phyloP scores from a whole-genome alignment of 768 basidiomycete species.

The Boletus pseudopeckii region DNA sequence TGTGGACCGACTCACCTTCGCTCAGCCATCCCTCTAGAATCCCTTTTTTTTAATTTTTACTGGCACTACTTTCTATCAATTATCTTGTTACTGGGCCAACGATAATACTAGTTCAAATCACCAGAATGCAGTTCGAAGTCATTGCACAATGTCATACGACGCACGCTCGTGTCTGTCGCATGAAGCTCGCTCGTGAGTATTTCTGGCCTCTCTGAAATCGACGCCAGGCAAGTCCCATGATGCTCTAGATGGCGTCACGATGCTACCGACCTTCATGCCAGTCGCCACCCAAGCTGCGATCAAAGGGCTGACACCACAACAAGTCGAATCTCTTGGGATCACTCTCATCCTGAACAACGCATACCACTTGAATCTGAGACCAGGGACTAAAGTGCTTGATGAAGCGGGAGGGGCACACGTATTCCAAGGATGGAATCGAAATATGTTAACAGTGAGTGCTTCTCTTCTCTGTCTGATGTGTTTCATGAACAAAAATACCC shows the following conservation, averaged over 20 bases:
- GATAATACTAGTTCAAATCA: too few relatives aligned
- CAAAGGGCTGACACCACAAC: conserved; percentile 84
- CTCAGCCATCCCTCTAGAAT: not conserved
- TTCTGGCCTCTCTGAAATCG: not conserved
- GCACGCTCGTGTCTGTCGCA: conserved; percentile 76
- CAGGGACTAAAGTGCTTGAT: conserved; percentile 69
- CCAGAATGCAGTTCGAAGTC: conserved; percentile 73
- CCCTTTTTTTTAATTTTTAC: not conserved
- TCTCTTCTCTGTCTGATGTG: not conserved
- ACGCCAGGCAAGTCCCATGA: not conserved
- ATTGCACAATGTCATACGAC: conserved; percentile 81
- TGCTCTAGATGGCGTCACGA: conserved; percentile 67
- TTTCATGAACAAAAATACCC: not conserved
- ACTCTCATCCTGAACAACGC: conserved; percentile 88
- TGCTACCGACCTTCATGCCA: conserved; percentile 91
- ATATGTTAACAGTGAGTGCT: conserved; percentile 70
- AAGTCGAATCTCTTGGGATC: conserved; percentile 77
- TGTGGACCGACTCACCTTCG: not conserved
- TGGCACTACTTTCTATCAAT: not conserved
- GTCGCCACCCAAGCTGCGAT: conserved; percentile 91
- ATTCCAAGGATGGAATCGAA: conserved; percentile 86
- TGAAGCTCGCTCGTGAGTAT: conserved; percentile 73
- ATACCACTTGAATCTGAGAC: conserved; percentile 85
- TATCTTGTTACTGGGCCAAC: not conserved
- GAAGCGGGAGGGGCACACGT: conserved; percentile 82